Evolutionary conservation across 2,329 filamentous ascomycete genomes (phyloP), one percentile per base, ranked within the genome.

Genomic region (Penicillium hordei): DNA sequence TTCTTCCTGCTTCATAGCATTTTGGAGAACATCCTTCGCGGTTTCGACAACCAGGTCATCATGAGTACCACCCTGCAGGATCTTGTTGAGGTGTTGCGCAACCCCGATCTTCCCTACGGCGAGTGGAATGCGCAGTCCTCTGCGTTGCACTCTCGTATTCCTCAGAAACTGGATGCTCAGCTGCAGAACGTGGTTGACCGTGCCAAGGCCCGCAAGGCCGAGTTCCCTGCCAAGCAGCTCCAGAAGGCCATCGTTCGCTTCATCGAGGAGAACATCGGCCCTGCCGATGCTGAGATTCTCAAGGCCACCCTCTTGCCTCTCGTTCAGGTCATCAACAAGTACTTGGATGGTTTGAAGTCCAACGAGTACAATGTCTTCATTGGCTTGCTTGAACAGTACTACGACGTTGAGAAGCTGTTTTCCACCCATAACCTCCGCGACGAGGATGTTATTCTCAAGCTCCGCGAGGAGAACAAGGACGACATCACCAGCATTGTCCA

Each of bases 101-200:
- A 96, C 70, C 87, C 89, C 1, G 93, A 97, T 69, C 84, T 99
- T 62, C 94, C 94, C 1, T 99, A 94, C 73, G 92, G 93, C 75
- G 92, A 99, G 76, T 99, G 93, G 91, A 92, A 89, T 62, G 90
- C 93, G 6, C 92, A 97, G 72, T 94, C 96, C 66, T 96, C 94
- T 48, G 94, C 94, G 23, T 85, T 99, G n/a, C 93, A 97, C 76
- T 90, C 93, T 7, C 90, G 94, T 68, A 99, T 97, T 90, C 94
- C 94, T 0, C 89, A 93, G 73, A 97, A 93, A 79, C 86, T 99
- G 31, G 93, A 97, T 67, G 76, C 86, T 23, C 87, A 86, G 63
- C 88, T 99, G 65, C 86, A 88, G 13, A 90, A 94, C 69, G 88
- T 95, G 44, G 89, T 97, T 51, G 93, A 97, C 58, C 88, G 90